These are phyloP conservation scores for Teratosphaeria viscida DNA, from an alignment of 2,329 filamentous ascomycete species.

Conservation along the genomic window DNA sequence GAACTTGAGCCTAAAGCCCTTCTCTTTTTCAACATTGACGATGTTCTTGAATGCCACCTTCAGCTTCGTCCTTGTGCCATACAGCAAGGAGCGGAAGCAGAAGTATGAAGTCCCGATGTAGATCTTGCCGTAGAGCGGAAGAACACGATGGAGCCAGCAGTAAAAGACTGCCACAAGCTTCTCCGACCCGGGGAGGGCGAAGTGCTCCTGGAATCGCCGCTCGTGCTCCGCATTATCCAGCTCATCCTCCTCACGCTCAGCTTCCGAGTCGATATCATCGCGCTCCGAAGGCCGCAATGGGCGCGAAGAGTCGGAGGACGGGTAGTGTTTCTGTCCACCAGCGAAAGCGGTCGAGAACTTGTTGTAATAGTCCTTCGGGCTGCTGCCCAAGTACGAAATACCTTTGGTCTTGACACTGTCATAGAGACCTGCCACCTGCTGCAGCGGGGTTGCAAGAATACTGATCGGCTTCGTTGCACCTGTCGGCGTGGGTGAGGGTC, in stretches of 20 bases:
- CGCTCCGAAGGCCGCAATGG: slow-evolving; percentile 39
- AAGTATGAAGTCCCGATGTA: slow-evolving; percentile 83
- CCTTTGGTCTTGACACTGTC: slow-evolving; percentile 73
- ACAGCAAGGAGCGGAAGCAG: slow-evolving; percentile 85
- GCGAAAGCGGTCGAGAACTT: slow-evolving; percentile 98
- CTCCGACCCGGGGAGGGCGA: slow-evolving; percentile 76
- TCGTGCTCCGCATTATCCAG: slow-evolving; percentile 44
- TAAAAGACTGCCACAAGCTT: slow-evolving; percentile 83
- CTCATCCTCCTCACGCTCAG: slow-evolving; percentile 38
- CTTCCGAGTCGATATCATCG: slow-evolving; percentile 46
- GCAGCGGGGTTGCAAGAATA: slow-evolving; percentile 37
- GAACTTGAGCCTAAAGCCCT: slow-evolving; percentile 85
- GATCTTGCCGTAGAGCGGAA: slow-evolving; percentile 91
- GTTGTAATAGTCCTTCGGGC: slow-evolving; percentile 92
- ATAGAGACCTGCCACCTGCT: slow-evolving; percentile 72
- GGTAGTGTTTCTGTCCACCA: slow-evolving; percentile 81
- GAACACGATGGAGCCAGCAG: slow-evolving; percentile 76
- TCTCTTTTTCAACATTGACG: slow-evolving; percentile 88
- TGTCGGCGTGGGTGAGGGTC: neutral
- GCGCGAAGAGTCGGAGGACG: slow-evolving; percentile 50
- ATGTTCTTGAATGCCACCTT: slow-evolving; percentile 85
- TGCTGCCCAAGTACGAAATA: slow-evolving; percentile 56
- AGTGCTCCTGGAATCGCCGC: slow-evolving; percentile 74
- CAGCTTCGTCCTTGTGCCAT: slow-evolving; percentile 81
- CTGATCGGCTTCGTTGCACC: neutral